Evolutionary conservation across 163 green algal genomes (phyloP).

Genomic region (Chlorella variabilis): DNA sequence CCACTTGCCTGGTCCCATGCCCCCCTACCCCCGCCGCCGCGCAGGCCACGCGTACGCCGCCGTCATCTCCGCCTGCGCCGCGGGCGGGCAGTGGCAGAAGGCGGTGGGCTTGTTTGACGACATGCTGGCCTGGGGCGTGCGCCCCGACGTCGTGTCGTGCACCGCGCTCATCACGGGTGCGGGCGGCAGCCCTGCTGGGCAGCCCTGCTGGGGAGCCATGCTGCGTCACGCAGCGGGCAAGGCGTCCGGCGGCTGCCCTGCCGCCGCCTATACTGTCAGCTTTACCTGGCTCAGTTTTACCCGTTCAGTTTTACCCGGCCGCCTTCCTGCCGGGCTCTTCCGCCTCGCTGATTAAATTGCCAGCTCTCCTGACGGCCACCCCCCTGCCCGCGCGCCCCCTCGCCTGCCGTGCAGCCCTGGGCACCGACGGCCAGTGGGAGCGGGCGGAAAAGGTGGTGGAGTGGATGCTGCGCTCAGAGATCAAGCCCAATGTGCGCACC

Average conservation of each 20-base stretch:
- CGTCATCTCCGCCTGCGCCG: constrained; percentile 85
- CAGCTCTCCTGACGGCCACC: too few species aligned
- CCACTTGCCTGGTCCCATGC: too few species aligned
- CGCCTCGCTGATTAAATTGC: too few species aligned
- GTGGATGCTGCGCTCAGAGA: constrained; percentile 78
- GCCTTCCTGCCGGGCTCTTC: too few species aligned
- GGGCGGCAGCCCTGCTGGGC: not conserved
- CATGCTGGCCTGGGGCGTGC: constrained; percentile 78
- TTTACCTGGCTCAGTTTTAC: too few species aligned
- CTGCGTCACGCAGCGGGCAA: too few species aligned
- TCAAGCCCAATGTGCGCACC: constrained; percentile 84
- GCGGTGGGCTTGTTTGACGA: constrained; percentile 86
- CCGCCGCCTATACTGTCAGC: too few species aligned
- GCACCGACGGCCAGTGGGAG: constrained; percentile 69
- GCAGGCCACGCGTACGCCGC: constrained; percentile 85
- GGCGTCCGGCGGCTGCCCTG: too few species aligned
- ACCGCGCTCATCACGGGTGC: constrained; percentile 80
- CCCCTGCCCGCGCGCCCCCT: too few species aligned
- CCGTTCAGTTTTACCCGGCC: too few species aligned
- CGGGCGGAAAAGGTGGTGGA: constrained; percentile 65
- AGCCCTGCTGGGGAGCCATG: too few species aligned
- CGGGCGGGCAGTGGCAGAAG: constrained; percentile 74
- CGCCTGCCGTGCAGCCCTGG: constrained; percentile 65
- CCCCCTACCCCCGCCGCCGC: not conserved
- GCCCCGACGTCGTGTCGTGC: constrained; percentile 90